Evolutionary conservation across 1,284 basidiomycete genomes (phyloP), one percentile per base, ranked within the genome.

Genomic region (Ceratorhiza oryzae-sativae): DNA sequence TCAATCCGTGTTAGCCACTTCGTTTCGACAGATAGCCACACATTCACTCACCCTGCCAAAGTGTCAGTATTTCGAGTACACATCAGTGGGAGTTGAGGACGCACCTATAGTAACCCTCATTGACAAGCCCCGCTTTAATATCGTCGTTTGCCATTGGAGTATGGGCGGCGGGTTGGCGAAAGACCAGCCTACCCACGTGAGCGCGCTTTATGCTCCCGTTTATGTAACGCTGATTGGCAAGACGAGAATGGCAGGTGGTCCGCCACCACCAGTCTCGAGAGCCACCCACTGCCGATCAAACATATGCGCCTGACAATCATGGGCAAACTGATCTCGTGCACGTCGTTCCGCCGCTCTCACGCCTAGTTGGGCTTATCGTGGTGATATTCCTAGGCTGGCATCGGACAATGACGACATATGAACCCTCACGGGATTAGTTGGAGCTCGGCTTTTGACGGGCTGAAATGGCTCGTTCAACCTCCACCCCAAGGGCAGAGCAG

Each of bases 71-170:
- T 45, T 20, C 30, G 18, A 36, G 13, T 23, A 4, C 30, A 27
- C 36, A 49, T 20, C 18, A 55, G 30, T 32, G n/a, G 46, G 1
- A 27, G 4, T 4, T 18, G 25, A 25, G 25, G 27, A 1, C 65
- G 2, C 46, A 68, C 65, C 65, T 68, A 32, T 56, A 68, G 20
- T 53, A 68, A 15, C 65, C 65, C 15, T 68, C 65, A 9, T 23
- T 68, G n/a, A 68, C 25, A n/a, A 30, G 41, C 18, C 53, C 65
- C 36, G 42, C 39, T 25, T 48, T 68, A n/a, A 20, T 25, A 1
- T 65, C 32, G 10, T 41, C 62, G n/a, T 30, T 45, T 34, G 61
- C 34, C 51, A 58, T 68, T 32, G 27, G 15, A n/a, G 39, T 23
- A 27, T 55, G 65, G 53, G 41, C 51, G 53, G 23, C 23, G 53